Conservation (phyloP, 1,139 yeast genomes). For the Candida smagusa region DNA sequence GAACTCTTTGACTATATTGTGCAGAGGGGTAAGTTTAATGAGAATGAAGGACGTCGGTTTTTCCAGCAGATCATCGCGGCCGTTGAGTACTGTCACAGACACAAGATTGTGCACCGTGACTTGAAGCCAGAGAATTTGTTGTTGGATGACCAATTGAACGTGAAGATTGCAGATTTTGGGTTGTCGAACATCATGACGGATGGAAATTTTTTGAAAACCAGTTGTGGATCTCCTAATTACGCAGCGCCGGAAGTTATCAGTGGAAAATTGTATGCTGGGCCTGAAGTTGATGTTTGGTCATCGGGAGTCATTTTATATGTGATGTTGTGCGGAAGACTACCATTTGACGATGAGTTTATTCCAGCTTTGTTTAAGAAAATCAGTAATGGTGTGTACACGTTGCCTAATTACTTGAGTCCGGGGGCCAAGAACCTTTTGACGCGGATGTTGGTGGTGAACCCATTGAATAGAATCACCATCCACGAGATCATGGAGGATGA, state of each 20-base stretch:
- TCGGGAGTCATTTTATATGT: constrained; percentile 96
- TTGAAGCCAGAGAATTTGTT: constrained; percentile 91
- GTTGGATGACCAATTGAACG: constrained; percentile 86
- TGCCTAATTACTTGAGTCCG: constrained; percentile 82
- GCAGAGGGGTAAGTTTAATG: constrained; percentile 92
- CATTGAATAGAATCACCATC: constrained; percentile 90
- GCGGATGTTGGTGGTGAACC: constrained; percentile 94
- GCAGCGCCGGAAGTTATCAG: constrained; percentile 98
- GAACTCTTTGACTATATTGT: constrained; percentile 95
- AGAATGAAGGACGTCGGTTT: constrained; percentile 88
- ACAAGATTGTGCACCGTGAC: constrained; percentile 95
- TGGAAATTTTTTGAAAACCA: constrained; percentile 91
- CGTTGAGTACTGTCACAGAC: constrained; percentile 96
- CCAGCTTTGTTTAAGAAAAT: constrained; percentile 95
- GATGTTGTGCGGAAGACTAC: constrained; percentile 94
- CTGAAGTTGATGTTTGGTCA: constrained; percentile 99
- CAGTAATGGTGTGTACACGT: constrained; percentile 89
- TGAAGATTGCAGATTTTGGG: constrained; percentile 96
- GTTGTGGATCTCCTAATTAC: constrained; percentile 96
- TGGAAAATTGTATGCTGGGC: constrained; percentile 96
- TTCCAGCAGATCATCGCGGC: constrained; percentile 98
- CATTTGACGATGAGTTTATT: constrained; percentile 96
- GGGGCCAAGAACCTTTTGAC: constrained; percentile 88
- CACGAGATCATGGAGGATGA: constrained; percentile 93
- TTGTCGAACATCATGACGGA: constrained; percentile 96